Base-by-base conservation (phyloP, 2,329 filamentous ascomycete genomes). In the Magnaporthiopsis rhizophila region DNA sequence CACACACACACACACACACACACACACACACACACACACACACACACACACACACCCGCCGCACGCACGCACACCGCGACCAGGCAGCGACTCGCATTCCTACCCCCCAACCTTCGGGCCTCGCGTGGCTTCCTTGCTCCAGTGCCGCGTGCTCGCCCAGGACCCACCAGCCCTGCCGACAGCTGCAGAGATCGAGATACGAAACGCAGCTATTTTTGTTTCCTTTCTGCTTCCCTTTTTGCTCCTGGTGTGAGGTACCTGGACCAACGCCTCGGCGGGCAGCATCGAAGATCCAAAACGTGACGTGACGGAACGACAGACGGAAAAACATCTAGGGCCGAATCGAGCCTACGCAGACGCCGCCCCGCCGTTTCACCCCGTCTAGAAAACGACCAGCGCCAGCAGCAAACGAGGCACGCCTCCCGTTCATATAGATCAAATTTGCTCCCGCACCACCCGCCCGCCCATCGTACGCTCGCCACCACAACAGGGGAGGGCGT, bases 371-470 rank as follows among this genome's bases (percentile, higher is more conserved):
- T 9, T 53, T 24, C n/a, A 26, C 59, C 24, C 32, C 34, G 38
- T 24, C 45, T 34, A 32, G 36, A 6, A 11, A 32, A 18, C 18
- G 38, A 38, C 32, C 59, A 45, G 59, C 59, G 45, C 32, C 59
- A 61, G 59, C 59, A 61, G 32, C 59, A 61, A 32, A 18, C 38
- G 13, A 61, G 59, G 38, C 59, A 61, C 59, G 24, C 59, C 58
- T 36, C 30, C 58, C 58, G 58, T 60, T 34, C 58, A 24, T 60
- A 32, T 60, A 38, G 28, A 60, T 36, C 36, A 36, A 15, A 34
- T 34, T 36, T 36, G 30, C 59, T 61, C n/a, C 59, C 59, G 34
- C 34, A 61, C 59, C 59, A 30, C 32, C 32, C 59, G 34, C 45
- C n/a, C 45, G 45, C 21, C 21, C n/a, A n/a, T 24, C 45, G 45